Evolutionary conservation across 2,329 filamentous ascomycete species (phyloP).

Genomic region (Sporothrix pallida): DNA sequence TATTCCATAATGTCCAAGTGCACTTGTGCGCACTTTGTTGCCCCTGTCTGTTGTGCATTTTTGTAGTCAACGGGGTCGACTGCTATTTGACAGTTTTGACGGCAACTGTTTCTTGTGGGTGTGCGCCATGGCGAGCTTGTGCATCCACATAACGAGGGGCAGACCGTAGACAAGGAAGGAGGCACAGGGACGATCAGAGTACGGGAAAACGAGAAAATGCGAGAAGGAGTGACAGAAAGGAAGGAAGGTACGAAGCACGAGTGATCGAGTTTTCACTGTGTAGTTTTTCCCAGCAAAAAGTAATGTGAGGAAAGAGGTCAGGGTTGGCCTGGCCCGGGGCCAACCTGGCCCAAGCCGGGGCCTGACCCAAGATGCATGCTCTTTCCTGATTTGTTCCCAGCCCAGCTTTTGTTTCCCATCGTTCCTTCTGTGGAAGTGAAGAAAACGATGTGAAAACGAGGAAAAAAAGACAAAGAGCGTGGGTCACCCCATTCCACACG

Average conservation of each 20-base stretch:
- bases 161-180: neutral
- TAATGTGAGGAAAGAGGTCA: neutral
- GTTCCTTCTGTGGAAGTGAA: neutral
- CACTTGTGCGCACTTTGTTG: neutral
- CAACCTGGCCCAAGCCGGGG: neutral
- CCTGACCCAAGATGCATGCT: constrained; percentile 27
- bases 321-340: neutral
- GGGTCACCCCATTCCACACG: constrained; percentile 15
- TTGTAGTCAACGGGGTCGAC: neutral
- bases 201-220: neutral
- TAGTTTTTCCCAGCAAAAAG: neutral
- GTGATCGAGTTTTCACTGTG: neutral
- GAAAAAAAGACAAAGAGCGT: neutral
- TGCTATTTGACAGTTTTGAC: neutral
- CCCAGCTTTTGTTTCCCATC: constrained; percentile 10
- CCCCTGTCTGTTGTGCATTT: neutral
- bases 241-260: neutral
- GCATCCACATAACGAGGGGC: constrained; percentile 22
- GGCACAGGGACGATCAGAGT: neutral
- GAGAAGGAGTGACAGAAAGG: neutral
- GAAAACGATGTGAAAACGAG: neutral
- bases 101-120: neutral
- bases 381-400: constrained; percentile 22
- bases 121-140: constrained; percentile 14
- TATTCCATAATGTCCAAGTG: neutral